Evolutionary conservation across 345 rosid genomes (phyloP), one percentile per base, ranked within the genome.

Genomic region (Durio zibethinus): DNA sequence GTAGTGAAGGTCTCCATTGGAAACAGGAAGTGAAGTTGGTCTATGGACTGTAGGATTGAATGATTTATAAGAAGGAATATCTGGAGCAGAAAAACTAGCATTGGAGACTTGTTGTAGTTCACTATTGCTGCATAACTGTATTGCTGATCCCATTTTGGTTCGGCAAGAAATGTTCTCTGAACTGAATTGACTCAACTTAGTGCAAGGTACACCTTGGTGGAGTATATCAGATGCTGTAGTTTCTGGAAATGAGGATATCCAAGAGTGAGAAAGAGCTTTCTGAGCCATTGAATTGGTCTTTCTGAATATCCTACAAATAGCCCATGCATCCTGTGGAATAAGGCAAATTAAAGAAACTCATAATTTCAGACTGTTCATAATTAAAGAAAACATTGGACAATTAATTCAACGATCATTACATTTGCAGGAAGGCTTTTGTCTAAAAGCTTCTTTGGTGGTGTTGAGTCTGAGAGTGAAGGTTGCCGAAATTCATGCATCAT

Each of bases 401-500:
- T 5, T 4, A 14, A 8, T 35, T 36, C 42, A 12, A 64, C 52
- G 53, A 77, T 50, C 47, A 23, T 73, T 88, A 95, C 99, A 73
- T 82, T 87, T 31, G 91, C 83, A 79, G 96, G 94, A 54, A 92
- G 77, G 83, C 80, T 86, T 85, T 84, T 93, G 73, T 89, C 90
- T 4, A 86, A 81, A 78, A 85, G 50, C 83, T 87, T 89, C 82
- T 85, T 91, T 0, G 88, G 82, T 2, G 86, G 88, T 9, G 84
- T 77, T 14, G 93, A 85, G 59, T 87, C 92, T 2, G 82, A 53
- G 2, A 88, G 72, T 36, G 98, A 87, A 78, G 99, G 99, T 38
- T 93, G 88, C 14, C 97, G 93, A 69, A 92, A 95, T 70, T 95
- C 98, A 14, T 95, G 99, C 99, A 95, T 95, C 99, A 95, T 95